A percentile compares a stretch with the other conserved stretches of the same genome.
phyloP scores from a whole-genome alignment of 2,329 filamentous ascomycete genomes.

The Aaosphaeria pasadenensis region DNA sequence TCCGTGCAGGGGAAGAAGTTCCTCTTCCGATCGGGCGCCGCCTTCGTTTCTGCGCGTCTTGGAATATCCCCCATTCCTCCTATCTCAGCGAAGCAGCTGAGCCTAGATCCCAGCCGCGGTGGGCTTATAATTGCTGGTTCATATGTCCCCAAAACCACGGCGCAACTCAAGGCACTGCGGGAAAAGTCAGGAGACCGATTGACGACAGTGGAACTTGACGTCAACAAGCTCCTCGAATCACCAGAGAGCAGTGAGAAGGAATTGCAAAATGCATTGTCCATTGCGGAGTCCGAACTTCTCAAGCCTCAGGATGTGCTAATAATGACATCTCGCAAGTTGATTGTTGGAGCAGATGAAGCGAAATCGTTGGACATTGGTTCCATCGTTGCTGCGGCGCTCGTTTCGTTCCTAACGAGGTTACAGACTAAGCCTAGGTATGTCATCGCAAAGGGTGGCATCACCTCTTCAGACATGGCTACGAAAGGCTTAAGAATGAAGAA shows the following conservation, averaged over 20 bases:
- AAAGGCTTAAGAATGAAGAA: constrained; percentile 55
- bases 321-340: constrained; percentile 57
- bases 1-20: constrained; percentile 41
- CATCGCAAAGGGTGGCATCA: constrained; percentile 60
- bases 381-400: constrained; percentile 51
- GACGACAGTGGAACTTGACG: constrained; percentile 48
- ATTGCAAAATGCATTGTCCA: constrained; percentile 32
- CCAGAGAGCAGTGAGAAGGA: constrained; percentile 34
- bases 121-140: constrained; percentile 57
- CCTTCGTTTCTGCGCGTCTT: constrained; percentile 50
- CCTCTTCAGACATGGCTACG: constrained; percentile 57
- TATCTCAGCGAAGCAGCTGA: constrained; percentile 46
- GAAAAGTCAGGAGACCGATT: constrained; percentile 41
- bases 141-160: constrained; percentile 59
- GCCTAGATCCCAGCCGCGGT: constrained; percentile 39
- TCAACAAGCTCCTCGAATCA: constrained; percentile 47
- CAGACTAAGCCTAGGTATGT: constrained; percentile 53
- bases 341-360: constrained; percentile 49
- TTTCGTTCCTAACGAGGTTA: constrained; percentile 48
- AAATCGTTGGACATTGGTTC: constrained; percentile 55
- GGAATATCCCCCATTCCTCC: constrained; percentile 53
- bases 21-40: constrained; percentile 47
- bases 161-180: constrained; percentile 48
- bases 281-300: constrained; percentile 29
- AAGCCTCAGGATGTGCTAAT: constrained; percentile 54